These are phyloP conservation scores for Nemania serpens DNA, from an alignment of 2,329 filamentous ascomycete species.

Conservation along the genomic window DNA sequence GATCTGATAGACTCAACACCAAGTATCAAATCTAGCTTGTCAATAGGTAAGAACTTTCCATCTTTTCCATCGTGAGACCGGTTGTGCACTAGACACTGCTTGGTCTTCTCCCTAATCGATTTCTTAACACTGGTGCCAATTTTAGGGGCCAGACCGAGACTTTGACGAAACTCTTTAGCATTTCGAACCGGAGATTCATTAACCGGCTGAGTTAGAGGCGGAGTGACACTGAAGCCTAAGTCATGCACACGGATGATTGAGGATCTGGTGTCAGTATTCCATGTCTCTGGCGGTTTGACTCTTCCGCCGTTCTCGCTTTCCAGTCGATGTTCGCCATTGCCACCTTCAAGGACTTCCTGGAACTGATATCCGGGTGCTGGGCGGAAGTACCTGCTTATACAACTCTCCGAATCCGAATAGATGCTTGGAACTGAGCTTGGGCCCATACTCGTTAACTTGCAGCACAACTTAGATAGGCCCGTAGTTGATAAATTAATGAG, in stretches of 20 bases:
- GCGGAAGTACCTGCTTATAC: not conserved
- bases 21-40: not conserved
- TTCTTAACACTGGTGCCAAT: not conserved
- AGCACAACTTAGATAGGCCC: not conserved
- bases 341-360: not conserved
- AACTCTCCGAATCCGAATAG: not conserved
- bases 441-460: not conserved
- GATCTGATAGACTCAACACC: not conserved
- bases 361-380: not conserved
- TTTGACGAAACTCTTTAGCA: not conserved
- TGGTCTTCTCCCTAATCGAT: slow-evolving; percentile 1
- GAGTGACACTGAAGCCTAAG: not conserved
- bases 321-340: not conserved
- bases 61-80: not conserved
- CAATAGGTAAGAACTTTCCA: not conserved
- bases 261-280: not conserved
- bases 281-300: not conserved
- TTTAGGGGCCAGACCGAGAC: not conserved
- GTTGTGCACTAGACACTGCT: not conserved
- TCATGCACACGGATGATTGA: not conserved
- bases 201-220: not conserved
- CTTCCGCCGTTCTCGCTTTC: not conserved
- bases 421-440: not conserved
- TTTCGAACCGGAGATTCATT: not conserved
- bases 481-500: not conserved